Evolutionary conservation across 257 asterid species (phyloP).

Genomic region (Rubia yunnanensis): DNA sequence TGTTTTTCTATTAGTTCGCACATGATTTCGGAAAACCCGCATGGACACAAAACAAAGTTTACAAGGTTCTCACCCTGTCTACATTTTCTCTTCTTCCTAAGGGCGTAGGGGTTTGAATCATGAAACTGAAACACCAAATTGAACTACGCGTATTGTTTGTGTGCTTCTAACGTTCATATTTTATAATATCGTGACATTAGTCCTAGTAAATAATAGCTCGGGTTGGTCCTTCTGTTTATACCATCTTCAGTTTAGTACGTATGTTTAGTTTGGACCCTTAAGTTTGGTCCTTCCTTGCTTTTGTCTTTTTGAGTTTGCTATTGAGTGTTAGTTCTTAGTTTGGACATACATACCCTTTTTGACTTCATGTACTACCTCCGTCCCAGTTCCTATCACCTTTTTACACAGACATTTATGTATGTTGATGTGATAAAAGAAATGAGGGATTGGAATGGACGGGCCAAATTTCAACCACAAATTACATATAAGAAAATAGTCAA

Average conservation of each 20-base stretch:
- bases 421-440: too few species aligned
- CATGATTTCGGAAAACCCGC: slow-evolving; percentile 35
- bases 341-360: too few species aligned
- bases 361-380: too few species aligned
- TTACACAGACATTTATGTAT: too few species aligned
- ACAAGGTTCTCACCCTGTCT: slow-evolving; percentile 85
- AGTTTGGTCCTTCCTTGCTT: too few species aligned
- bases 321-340: not conserved
- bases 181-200: slow-evolving; percentile 5
- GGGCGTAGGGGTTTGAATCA: slow-evolving; percentile 35
- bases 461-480: too few species aligned
- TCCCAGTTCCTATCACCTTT: too few species aligned
- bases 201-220: not conserved
- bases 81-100: slow-evolving; percentile 40
- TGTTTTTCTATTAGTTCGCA: slow-evolving; percentile 57
- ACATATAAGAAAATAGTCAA: too few species aligned
- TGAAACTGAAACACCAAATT: slow-evolving; percentile 19
- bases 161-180: not conserved
- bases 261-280: too few species aligned
- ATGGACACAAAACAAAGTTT: slow-evolving; percentile 35
- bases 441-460: too few species aligned
- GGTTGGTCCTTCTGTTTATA: not conserved
- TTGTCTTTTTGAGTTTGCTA: too few species aligned
- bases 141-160: slow-evolving; percentile 30
- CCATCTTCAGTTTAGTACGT: too few species aligned